Base-by-base conservation (phyloP, 129 eudicot species). In the Chrysanthemum makinoi region DNA sequence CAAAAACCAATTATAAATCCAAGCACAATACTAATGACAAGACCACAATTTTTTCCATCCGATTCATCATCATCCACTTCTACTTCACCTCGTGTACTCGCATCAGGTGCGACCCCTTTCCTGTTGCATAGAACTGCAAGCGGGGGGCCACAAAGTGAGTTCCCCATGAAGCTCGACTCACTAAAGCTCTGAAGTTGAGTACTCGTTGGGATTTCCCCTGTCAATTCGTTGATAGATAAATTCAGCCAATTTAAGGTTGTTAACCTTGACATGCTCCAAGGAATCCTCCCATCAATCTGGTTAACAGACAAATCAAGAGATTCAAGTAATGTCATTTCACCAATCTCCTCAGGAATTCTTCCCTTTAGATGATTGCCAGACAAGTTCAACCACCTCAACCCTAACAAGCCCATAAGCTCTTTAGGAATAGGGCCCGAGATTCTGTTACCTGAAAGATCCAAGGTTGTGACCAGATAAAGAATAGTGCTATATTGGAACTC, bases 361-460 rank as follows among this genome's bases (percentile, higher is more conserved):
- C 80, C 86, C 0, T 61, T 82, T 26, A 77, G 19, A 43, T 77
- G 66, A 51, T 82, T 82, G 20, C 69, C 51, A 3, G 86, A 82
- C 60, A 82, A 46, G 68, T 82, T 82, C 56, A 82, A 62, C 28
- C 68, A 69, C 0, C 72, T 55, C 35, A 82, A 68, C n/a, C 70
- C 76, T 9, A 62, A 13, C 10, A 82, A 76, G 12, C 17, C 62
- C 69, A 22, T 55, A n/a, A 81, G 64, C 14, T 67, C 72, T 8
- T 6, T 44, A 0, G 86, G 86, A 52, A 83, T 79, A 1, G 35
- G 28, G 3, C 86, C 83, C 0, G 72, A 62, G 22, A 83, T 44
- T 8, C 58, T 63, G 63, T 79, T 83, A 72, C 75, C 30, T 2
- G 86, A 83, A 35, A 83, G 86, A 65, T 83, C 86, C 56, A 79